Conservation (phyloP, 345 rosid species). For the Gossypium anomalum region DNA sequence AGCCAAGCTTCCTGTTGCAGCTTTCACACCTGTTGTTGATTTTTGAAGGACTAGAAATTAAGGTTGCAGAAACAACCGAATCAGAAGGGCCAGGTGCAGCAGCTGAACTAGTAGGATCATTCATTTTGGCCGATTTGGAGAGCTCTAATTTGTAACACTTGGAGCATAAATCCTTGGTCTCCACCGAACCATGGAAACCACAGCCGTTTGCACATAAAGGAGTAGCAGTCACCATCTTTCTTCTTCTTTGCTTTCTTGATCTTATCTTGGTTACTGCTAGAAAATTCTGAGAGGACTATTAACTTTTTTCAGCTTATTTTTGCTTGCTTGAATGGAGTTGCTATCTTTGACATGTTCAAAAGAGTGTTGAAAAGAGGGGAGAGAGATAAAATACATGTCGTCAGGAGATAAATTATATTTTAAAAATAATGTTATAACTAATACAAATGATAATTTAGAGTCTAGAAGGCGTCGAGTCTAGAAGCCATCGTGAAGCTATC, state of each 20-base stretch:
- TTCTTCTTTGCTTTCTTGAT: not conserved
- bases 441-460: too few relatives aligned
- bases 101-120: not conserved
- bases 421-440: too few relatives aligned
- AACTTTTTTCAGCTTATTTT: not conserved
- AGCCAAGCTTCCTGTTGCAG: constrained; percentile 40
- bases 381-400: too few relatives aligned
- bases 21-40: constrained; percentile 22
- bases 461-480: not conserved
- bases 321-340: not conserved
- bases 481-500: not conserved
- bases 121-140: not conserved
- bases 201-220: constrained; percentile 18
- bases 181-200: constrained; percentile 24
- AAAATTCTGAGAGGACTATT: not conserved
- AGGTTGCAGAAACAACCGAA: not conserved
- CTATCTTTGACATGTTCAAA: not conserved
- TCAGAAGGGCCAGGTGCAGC: not conserved
- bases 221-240: constrained; percentile 6
- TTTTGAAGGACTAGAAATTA: not conserved
- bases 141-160: constrained; percentile 26
- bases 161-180: constrained; percentile 26
- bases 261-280: not conserved
- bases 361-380: not conserved
- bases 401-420: too few relatives aligned